Evolutionary conservation across 2,329 filamentous ascomycete species (phyloP).

Genomic region (Arthrinium phaeospermum): DNA sequence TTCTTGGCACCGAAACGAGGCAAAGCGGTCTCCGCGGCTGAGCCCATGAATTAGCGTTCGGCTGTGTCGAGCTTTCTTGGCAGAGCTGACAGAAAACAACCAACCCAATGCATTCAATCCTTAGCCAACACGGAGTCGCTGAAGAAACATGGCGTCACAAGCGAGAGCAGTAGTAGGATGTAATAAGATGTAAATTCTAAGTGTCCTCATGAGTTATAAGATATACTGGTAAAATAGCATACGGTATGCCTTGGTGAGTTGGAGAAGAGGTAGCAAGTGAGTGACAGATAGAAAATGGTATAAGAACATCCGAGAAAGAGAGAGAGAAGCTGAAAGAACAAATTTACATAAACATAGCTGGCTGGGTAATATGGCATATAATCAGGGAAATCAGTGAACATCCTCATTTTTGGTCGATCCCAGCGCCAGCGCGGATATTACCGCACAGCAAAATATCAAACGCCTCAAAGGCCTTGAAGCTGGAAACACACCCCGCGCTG

Average conservation of each 20-base stretch:
- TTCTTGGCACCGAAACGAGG: not conserved
- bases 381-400: not conserved
- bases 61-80: not conserved
- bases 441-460: not conserved
- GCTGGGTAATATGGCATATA: not conserved
- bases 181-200: not conserved
- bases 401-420: not conserved
- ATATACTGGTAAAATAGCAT: not conserved
- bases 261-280: not conserved
- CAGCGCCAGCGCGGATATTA: not conserved
- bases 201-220: not conserved
- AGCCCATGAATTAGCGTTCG: too few species aligned
- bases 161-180: not conserved
- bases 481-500: too few species aligned
- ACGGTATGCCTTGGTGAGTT: not conserved
- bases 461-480: too few species aligned
- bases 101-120: not conserved
- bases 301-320: not conserved
- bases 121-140: not conserved
- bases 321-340: not conserved
- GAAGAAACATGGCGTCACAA: not conserved
- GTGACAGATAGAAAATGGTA: conserved; percentile 1
- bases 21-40: too few species aligned
- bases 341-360: not conserved
- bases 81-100: not conserved